A percentile compares a stretch with the other conserved stretches of the same genome.
Conservation (phyloP, 768 basidiomycete genomes). For the Hortiboletus campestris region DNA sequence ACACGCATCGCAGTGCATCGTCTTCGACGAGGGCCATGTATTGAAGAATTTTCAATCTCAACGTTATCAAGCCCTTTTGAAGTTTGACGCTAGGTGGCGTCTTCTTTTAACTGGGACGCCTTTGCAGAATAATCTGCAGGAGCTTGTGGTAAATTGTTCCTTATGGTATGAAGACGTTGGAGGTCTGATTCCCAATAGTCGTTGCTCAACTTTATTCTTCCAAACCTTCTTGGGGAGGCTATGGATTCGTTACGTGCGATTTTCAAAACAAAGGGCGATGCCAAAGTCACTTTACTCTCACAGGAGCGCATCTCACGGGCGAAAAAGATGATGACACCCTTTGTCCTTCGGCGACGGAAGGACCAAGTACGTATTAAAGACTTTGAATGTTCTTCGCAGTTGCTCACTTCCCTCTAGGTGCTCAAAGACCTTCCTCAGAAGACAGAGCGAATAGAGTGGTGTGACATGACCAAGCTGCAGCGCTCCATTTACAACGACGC, state of each 20-base stretch:
- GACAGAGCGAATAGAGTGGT: constrained; percentile 92
- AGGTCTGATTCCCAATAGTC: constrained; percentile 53
- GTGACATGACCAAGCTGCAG: constrained; percentile 86
- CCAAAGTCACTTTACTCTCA: constrained; percentile 82
- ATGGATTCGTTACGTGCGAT: constrained; percentile 84
- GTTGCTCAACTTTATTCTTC: constrained; percentile 95
- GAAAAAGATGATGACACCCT: constrained; percentile 99
- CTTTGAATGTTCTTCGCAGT: neutral
- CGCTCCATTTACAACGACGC: constrained; percentile 82
- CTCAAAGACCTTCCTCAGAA: constrained; percentile 92
- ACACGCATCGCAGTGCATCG: constrained; percentile 65
- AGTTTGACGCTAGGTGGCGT: constrained; percentile 85
- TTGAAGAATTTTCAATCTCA: constrained; percentile 98
- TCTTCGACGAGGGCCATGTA: constrained; percentile 97
- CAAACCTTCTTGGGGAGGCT: constrained; percentile 78
- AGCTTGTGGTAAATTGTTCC: constrained; percentile 66
- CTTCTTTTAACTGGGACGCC: constrained; percentile 94
- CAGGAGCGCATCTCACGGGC: constrained; percentile 92
- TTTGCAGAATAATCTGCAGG: constrained; percentile 87
- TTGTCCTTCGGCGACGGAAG: constrained; percentile 94
- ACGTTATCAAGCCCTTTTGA: constrained; percentile 85
- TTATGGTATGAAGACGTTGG: neutral
- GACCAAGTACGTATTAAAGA: constrained; percentile 64
- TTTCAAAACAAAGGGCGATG: constrained; percentile 96
- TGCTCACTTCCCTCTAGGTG: constrained; percentile 50